Conservation (phyloP, 140 eudicot species). For the Anethum foeniculum region DNA sequence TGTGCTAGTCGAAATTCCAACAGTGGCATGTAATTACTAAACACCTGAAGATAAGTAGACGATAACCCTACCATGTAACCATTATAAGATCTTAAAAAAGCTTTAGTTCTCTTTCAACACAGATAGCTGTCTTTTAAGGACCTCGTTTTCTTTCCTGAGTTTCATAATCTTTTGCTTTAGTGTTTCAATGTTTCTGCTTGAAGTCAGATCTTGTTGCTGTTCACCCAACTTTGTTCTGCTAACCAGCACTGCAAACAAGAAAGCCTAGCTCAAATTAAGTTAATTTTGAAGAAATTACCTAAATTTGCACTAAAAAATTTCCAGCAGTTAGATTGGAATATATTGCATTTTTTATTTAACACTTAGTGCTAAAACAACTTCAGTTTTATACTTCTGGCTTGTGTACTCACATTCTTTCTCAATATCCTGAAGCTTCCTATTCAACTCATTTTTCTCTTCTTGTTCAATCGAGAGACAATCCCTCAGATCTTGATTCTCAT, state of each 20-base stretch:
- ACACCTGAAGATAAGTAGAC: not conserved
- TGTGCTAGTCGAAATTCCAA: not conserved
- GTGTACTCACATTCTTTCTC: slow-evolving; percentile 57
- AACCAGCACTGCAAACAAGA: slow-evolving; percentile 36
- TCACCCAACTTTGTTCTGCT: slow-evolving; percentile 46
- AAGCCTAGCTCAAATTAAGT: not conserved
- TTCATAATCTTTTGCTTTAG: slow-evolving; percentile 65
- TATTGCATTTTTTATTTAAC: not conserved
- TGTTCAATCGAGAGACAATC: slow-evolving; percentile 60
- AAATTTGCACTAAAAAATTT: not conserved
- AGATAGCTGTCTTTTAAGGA: slow-evolving; percentile 39
- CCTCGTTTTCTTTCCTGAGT: slow-evolving; percentile 56
- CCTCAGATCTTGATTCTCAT: slow-evolving; percentile 56
- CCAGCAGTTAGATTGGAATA: not conserved
- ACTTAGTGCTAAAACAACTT: not conserved
- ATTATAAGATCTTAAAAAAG: not conserved
- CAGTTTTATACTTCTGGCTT: not conserved
- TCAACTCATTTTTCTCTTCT: slow-evolving; percentile 50
- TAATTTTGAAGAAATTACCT: not conserved
- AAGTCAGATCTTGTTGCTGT: slow-evolving; percentile 40
- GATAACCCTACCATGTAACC: not conserved
- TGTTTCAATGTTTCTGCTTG: slow-evolving; percentile 42
- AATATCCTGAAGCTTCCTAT: slow-evolving; percentile 38
- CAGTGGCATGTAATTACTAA: not conserved
- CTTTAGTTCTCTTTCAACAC: slow-evolving; percentile 27